Percentiles rank a stretch among this genome's conserved stretches.
Conservation (phyloP, 2,329 filamentous ascomycete genomes). For the Aschersonia sp. region DNA sequence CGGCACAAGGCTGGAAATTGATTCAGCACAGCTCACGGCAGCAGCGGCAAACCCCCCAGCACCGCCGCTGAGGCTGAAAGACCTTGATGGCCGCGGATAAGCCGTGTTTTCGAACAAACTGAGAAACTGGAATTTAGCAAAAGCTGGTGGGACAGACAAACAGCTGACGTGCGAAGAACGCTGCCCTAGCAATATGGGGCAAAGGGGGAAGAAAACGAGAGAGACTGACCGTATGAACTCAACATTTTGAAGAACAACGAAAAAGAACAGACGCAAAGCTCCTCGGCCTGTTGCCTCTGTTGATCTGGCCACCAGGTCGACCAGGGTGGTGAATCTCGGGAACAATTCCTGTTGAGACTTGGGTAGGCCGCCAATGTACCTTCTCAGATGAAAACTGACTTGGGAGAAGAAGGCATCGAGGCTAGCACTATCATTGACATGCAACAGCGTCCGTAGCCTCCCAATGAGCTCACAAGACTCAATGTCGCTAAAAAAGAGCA, state of each 20-base stretch:
- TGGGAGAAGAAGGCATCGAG: constrained; percentile 11
- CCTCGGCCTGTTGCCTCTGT: constrained; percentile 8
- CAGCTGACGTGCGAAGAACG: background rate
- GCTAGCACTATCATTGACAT: constrained; percentile 10
- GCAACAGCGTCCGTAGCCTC: constrained; percentile 9
- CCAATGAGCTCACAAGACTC: constrained; percentile 7
- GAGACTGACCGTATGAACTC: constrained; percentile 11
- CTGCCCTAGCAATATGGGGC: too few species aligned
- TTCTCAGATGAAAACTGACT: constrained; percentile 8
- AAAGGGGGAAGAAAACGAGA: background rate
- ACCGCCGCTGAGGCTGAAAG: constrained; percentile 11
- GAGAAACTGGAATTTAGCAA: too few species aligned
- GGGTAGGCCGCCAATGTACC: constrained; percentile 9
- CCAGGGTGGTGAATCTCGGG: constrained; percentile 13
- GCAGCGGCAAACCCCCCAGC: constrained; percentile 13
- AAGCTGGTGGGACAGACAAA: too few species aligned
- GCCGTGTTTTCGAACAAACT: constrained; percentile 5
- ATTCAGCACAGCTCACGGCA: constrained; percentile 10
- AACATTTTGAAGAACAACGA: constrained; percentile 9
- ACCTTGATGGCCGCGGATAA: constrained; percentile 9
- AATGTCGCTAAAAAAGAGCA: constrained; percentile 12
- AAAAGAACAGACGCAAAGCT: constrained; percentile 10
- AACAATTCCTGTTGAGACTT: constrained; percentile 8
- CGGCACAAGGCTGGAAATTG: constrained; percentile 9
- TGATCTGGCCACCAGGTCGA: constrained; percentile 10